Conservation (phyloP, 441 rosid genomes). For the Francoa sonchifolia region DNA sequence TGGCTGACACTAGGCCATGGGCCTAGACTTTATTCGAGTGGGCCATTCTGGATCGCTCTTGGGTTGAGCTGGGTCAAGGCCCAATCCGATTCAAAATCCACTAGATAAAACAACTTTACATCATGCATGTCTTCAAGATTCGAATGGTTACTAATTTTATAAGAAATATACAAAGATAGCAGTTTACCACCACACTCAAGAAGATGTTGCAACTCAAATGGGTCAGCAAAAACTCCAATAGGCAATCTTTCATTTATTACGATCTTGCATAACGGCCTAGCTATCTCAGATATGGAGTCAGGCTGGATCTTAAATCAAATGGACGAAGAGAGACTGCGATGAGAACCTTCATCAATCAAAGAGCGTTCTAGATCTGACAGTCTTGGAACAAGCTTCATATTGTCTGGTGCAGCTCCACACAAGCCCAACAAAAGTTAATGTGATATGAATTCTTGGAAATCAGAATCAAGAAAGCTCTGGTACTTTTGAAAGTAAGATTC, state of each 20-base stretch:
- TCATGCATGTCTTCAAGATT: neutral
- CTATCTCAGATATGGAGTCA: conserved; percentile 13
- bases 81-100: neutral
- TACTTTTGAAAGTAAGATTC: conserved; percentile 39
- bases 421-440: conserved; percentile 19
- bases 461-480: conserved; percentile 28
- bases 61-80: too few relatives aligned
- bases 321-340: conserved; percentile 46
- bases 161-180: neutral
- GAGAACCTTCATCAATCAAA: conserved; percentile 76
- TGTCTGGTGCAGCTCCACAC: conserved; percentile 17
- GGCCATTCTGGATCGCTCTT: too few relatives aligned
- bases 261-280: conserved; percentile 23
- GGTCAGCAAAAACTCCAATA: conserved; percentile 71
- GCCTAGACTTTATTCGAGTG: too few relatives aligned
- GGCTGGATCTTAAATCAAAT: conserved; percentile 25
- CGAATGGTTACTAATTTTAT: neutral
- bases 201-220: conserved; percentile 74
- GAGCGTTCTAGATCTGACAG: conserved; percentile 24
- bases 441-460: conserved; percentile 31
- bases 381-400: conserved; percentile 12
- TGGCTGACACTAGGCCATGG: too few relatives aligned
- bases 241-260: conserved; percentile 57
- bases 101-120: neutral
- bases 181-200: conserved; percentile 37